Percentiles rank a stretch among this genome's conserved stretches.
Conservation (phyloP, 2,329 filamentous ascomycete species). For the Xylaria arbuscula region DNA sequence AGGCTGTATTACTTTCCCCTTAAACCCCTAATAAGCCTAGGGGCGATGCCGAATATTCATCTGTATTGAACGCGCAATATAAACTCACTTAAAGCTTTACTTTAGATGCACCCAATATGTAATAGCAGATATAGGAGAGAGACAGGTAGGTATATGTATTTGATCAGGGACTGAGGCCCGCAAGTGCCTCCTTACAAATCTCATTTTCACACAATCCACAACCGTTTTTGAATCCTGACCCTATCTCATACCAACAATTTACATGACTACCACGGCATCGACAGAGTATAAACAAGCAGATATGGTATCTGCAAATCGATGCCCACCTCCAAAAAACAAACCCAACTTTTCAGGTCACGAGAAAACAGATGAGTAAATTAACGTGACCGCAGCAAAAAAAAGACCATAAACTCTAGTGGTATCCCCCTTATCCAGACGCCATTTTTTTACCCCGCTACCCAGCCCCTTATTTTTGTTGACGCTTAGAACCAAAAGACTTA, state of each 20-base stretch:
- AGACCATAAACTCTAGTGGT: slow-evolving; percentile 53
- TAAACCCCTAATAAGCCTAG: background rate
- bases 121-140: slow-evolving; percentile 6
- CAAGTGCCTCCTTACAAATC: background rate
- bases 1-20: background rate
- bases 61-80: background rate
- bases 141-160: background rate
- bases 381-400: slow-evolving; percentile 11
- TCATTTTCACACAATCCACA: slow-evolving; percentile 2
- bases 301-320: slow-evolving; percentile 10
- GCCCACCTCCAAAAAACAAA: background rate
- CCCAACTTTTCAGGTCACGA: slow-evolving; percentile 16
- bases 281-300: slow-evolving; percentile 23
- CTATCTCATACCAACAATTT: slow-evolving; percentile 6
- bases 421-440: slow-evolving; percentile 53
- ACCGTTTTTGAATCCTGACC: slow-evolving; percentile 2
- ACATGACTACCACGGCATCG: slow-evolving; percentile 4
- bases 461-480: slow-evolving; percentile 25
- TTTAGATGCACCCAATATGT: background rate
- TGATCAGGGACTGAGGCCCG: background rate
- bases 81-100: background rate
- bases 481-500: slow-evolving; percentile 35
- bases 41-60: background rate
- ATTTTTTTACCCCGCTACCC: slow-evolving; percentile 37
- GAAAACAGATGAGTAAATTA: background rate